These are phyloP conservation scores for Akebia trifoliata DNA, from an alignment of 164 flowering plant species.

Conservation along the genomic window DNA sequence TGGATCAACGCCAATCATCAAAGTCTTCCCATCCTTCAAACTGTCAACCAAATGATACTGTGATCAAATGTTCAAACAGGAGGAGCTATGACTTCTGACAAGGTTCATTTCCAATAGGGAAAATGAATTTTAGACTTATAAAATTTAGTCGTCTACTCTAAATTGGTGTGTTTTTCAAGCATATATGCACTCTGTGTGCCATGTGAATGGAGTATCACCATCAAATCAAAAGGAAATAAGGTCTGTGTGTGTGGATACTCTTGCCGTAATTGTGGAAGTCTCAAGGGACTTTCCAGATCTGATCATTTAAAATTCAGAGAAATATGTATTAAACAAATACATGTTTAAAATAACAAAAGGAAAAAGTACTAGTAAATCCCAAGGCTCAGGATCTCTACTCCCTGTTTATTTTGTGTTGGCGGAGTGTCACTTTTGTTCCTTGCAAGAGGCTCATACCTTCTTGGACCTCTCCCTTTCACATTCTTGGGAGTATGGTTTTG, in stretches of 20 bases:
- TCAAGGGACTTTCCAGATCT: constrained; percentile 57
- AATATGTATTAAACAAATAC: not conserved
- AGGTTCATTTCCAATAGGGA: no score
- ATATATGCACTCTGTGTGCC: no score
- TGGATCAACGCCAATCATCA: constrained; percentile 60
- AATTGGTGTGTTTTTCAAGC: no score
- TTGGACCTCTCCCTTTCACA: constrained; percentile 83
- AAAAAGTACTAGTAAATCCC: not conserved
- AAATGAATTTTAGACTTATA: no score
- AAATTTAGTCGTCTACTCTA: no score
- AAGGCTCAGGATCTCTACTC: not conserved
- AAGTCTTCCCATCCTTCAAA: constrained; percentile 86
- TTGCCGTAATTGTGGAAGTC: constrained; percentile 31
- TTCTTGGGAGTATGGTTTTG: constrained; percentile 38
- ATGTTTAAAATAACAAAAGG: not conserved
- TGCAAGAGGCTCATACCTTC: constrained; percentile 52
- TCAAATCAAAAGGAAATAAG: no score
- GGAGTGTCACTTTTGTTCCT: constrained; percentile 34
- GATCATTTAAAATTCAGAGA: not conserved
- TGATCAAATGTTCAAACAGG: no score
- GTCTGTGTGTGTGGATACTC: constrained; percentile 23
- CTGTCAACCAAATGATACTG: constrained; percentile 28
- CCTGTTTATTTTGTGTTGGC: constrained; percentile 44
- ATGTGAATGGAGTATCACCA: no score
- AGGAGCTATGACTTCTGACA: no score